These are phyloP conservation scores for Russula vinacea DNA, from an alignment of 768 basidiomycete genomes.

Conservation along the genomic window DNA sequence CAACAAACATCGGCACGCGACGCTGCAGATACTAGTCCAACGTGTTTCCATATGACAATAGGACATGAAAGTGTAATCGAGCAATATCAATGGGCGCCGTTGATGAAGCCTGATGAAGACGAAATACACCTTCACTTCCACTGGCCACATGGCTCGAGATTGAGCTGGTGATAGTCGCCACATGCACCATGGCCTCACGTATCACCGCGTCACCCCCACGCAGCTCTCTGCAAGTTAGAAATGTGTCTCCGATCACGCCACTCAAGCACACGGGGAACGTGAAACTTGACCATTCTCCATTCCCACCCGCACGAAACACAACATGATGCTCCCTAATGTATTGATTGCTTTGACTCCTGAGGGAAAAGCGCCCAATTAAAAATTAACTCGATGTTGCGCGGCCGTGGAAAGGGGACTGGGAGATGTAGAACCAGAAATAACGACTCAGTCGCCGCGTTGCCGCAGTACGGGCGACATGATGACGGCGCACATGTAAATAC, in stretches of 20 bases:
- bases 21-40: not conserved
- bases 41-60: not conserved
- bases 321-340: not conserved
- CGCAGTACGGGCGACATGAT: slow-evolving; percentile 2
- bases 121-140: not conserved
- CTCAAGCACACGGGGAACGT: not conserved
- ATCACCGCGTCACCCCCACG: not conserved
- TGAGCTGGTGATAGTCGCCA: not conserved
- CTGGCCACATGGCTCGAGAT: not conserved
- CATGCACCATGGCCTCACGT: not conserved
- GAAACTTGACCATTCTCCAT: slow-evolving; percentile 3
- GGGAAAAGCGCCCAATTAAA: not conserved
- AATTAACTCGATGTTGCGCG: not conserved
- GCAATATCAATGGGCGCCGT: not conserved
- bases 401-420: not conserved
- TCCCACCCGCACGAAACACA: not conserved
- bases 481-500: not conserved
- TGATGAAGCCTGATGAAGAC: not conserved
- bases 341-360: not conserved
- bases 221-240: not conserved
- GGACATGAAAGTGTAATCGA: not conserved
- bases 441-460: slow-evolving; percentile 12
- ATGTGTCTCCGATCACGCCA: not conserved
- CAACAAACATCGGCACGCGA: not conserved
- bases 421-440: not conserved